These are phyloP conservation scores for Apiospora marii DNA, from an alignment of 2,329 filamentous ascomycete species.

Conservation along the genomic window DNA sequence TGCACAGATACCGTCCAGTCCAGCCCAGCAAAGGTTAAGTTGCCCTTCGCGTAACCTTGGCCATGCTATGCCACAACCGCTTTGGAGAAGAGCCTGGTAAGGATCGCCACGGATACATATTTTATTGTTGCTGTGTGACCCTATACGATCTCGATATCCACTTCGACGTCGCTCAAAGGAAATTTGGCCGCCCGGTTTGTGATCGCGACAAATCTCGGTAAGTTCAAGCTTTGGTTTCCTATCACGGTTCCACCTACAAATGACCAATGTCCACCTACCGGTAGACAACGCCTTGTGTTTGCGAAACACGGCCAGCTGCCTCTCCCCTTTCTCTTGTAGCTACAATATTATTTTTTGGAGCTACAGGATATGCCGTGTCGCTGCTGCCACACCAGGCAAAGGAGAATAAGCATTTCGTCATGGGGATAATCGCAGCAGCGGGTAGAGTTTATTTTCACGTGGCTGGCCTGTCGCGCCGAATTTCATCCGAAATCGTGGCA, in stretches of 20 bases:
- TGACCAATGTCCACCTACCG: not conserved
- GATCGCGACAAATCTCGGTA: not conserved
- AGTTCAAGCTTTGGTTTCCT: not conserved
- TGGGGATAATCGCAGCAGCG: not conserved
- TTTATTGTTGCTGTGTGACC: not conserved
- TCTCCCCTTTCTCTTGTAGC: not conserved
- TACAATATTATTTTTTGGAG: not conserved
- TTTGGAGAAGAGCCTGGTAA: not conserved
- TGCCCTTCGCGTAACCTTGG: not conserved
- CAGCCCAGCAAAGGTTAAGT: not conserved
- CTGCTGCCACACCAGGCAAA: not conserved
- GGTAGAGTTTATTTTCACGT: not conserved
- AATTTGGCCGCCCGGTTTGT: not conserved
- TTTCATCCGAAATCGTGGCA: not conserved
- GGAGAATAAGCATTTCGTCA: not conserved
- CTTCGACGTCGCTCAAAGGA: conserved; percentile 19
- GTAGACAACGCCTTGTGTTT: not conserved
- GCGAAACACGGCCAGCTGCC: not conserved
- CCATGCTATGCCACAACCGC: not conserved
- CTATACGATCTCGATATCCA: not conserved
- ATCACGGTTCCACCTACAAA: not conserved
- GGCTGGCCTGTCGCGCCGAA: not conserved
- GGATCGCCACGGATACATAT: not conserved
- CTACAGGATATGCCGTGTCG: not conserved
- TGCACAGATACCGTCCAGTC: not conserved